phyloP scores from a whole-genome alignment of 768 basidiomycete species.

The Hygrophoropsis aurantiaca region DNA sequence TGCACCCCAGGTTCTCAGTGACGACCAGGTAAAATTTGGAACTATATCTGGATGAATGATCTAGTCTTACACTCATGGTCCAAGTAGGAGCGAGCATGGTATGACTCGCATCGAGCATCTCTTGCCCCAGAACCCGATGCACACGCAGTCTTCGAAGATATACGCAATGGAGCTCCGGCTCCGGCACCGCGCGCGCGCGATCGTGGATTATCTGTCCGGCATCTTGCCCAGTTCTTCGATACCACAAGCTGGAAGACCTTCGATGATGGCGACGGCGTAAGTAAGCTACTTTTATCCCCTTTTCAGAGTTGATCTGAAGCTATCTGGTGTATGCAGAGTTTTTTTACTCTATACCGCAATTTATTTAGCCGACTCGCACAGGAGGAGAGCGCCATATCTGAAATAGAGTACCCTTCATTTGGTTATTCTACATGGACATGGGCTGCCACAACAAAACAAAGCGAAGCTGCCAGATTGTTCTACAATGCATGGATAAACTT shows the following conservation, averaged over 20 bases:
- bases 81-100: slow-evolving; percentile 96
- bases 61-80: slow-evolving; percentile 14
- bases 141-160: slow-evolving; percentile 81
- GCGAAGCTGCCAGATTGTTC: slow-evolving; percentile 65
- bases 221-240: slow-evolving; percentile 85
- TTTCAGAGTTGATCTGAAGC: not conserved
- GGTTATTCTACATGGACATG: slow-evolving; percentile 79
- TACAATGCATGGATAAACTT: slow-evolving; percentile 90
- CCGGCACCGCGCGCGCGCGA: slow-evolving; percentile 55
- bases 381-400: slow-evolving; percentile 61
- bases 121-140: slow-evolving; percentile 82
- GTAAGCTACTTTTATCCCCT: too few relatives aligned
- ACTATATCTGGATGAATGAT: not conserved
- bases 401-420: slow-evolving; percentile 73
- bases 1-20: slow-evolving; percentile 73
- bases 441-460: slow-evolving; percentile 46
- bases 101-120: slow-evolving; percentile 88
- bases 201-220: slow-evolving; percentile 76
- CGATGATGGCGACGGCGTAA: slow-evolving; percentile 61
- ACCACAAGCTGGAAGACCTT: slow-evolving; percentile 63
- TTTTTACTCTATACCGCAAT: slow-evolving; percentile 86
- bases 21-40: slow-evolving; percentile 77
- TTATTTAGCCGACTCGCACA: slow-evolving; percentile 80
- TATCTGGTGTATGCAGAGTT: slow-evolving; percentile 61
- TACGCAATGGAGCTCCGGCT: slow-evolving; percentile 56